Evolutionary conservation across 495 filamentous ascomycete genomes (phyloP).

Genomic region (Xanthoparmelia taractica): DNA sequence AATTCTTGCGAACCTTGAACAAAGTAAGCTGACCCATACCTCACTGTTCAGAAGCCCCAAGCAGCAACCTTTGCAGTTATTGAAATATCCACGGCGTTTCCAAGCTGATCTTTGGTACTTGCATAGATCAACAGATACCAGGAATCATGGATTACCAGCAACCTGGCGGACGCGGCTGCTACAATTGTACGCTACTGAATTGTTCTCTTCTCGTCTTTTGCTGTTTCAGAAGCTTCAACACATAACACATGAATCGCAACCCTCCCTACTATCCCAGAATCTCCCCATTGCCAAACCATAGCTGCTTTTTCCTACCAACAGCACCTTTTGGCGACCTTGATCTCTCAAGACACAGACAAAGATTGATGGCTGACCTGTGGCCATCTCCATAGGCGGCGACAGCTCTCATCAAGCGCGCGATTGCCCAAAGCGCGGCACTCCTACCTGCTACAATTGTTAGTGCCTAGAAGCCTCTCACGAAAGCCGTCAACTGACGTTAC

Average conservation of each 20-base stretch:
- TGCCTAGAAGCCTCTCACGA: background rate
- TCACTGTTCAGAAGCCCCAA: background rate
- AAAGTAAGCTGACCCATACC: slow-evolving; percentile 1
- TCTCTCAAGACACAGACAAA: slow-evolving; percentile 19
- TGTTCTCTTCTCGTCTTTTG: background rate
- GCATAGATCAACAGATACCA: background rate
- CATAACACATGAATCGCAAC: background rate
- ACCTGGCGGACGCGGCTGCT: slow-evolving; percentile 58
- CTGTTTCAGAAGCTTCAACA: slow-evolving; percentile 5
- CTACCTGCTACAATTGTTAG: slow-evolving; percentile 80
- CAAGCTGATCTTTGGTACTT: slow-evolving; percentile 1
- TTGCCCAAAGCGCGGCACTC: slow-evolving; percentile 86
- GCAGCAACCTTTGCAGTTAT: background rate
- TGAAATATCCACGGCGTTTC: background rate
- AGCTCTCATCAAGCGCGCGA: slow-evolving; percentile 80
- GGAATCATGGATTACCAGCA: slow-evolving; percentile 44
- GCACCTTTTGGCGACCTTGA: background rate
- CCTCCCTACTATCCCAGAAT: background rate
- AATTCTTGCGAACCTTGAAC: background rate
- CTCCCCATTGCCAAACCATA: background rate
- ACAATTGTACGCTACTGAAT: slow-evolving; percentile 61
- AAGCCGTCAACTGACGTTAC: background rate
- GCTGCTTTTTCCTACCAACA: background rate
- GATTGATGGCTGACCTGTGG: background rate
- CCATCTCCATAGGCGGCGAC: slow-evolving; percentile 55